These are phyloP conservation scores for Beauveria pseudobassiana DNA, from an alignment of 2,329 filamentous ascomycete species.

Conservation along the genomic window DNA sequence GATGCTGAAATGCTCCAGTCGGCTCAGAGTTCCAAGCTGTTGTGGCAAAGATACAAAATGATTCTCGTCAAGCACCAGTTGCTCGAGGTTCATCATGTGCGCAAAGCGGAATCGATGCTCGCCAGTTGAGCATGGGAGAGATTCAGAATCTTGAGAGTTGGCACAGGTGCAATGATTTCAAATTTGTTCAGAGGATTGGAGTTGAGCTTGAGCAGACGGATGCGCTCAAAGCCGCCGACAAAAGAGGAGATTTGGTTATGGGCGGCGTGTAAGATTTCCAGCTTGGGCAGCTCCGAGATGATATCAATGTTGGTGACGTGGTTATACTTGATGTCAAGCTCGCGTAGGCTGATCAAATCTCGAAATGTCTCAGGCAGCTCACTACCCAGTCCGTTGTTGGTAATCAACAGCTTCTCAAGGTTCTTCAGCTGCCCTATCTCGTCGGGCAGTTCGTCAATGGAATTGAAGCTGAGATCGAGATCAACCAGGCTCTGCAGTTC, in stretches of 20 bases:
- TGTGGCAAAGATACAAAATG: constrained; percentile 86
- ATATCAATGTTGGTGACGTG: constrained; percentile 81
- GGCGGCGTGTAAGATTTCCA: constrained; percentile 83
- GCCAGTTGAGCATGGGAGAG: constrained; percentile 86
- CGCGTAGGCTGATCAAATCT: constrained; percentile 69
- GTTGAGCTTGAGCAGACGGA: constrained; percentile 81
- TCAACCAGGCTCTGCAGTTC: constrained; percentile 78
- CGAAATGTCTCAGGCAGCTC: constrained; percentile 66
- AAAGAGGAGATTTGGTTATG: constrained; percentile 92
- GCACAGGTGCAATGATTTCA: constrained; percentile 67
- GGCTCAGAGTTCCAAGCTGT: constrained; percentile 75
- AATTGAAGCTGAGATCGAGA: constrained; percentile 94
- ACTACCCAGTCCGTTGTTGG: constrained; percentile 82
- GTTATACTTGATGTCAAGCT: constrained; percentile 94
- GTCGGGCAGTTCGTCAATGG: constrained; percentile 69
- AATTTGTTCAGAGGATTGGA: constrained; percentile 95
- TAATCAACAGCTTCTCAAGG: constrained; percentile 86
- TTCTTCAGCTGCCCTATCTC: constrained; percentile 70
- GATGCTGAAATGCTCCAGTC: constrained; percentile 86
- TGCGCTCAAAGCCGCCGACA: constrained; percentile 75
- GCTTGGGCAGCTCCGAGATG: constrained; percentile 71
- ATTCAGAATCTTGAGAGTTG: constrained; percentile 79
- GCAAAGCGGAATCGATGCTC: constrained; percentile 85
- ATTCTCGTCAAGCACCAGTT: constrained; percentile 86
- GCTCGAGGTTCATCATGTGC: constrained; percentile 79